phyloP scores from a whole-genome alignment of 352 stramenopile species.

The Globisporangium spiculum region DNA sequence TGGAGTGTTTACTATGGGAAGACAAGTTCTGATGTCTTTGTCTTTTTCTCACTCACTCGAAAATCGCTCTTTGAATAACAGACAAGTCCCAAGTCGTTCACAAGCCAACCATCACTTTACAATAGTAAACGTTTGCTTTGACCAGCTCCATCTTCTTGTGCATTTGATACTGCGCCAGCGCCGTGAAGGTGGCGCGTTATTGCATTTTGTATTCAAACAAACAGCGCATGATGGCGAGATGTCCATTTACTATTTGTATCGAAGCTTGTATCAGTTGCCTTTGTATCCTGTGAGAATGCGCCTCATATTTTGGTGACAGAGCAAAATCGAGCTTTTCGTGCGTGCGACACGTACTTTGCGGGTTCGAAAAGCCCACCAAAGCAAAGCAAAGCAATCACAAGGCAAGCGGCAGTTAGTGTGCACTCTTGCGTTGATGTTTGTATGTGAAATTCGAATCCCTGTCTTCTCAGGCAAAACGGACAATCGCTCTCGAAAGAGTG shows the following conservation, averaged over 20 bases:
- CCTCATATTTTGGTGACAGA: neutral
- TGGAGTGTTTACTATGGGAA: neutral
- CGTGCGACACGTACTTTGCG: neutral
- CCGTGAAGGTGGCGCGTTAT: neutral
- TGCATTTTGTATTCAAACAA: neutral
- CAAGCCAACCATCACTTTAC: neutral
- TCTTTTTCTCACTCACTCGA: neutral
- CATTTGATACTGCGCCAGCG: neutral
- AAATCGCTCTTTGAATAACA: neutral
- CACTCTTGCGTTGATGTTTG: neutral
- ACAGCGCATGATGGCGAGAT: neutral
- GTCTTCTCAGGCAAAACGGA: neutral
- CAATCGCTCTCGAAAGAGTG: neutral
- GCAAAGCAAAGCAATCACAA: too few species aligned
- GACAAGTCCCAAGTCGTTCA: neutral
- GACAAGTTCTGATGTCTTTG: neutral
- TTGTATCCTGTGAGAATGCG: neutral
- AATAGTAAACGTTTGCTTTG: neutral
- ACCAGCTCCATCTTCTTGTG: too few species aligned
- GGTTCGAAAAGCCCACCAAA: neutral
- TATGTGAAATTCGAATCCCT: neutral
- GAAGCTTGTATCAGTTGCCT: neutral
- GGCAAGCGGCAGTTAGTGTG: too few species aligned
- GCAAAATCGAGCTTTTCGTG: neutral
- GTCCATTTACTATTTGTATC: neutral